Evolutionary conservation across 164 flowering plant species (phyloP), one percentile per base, ranked within the genome.

Genomic region (Sedum album): DNA sequence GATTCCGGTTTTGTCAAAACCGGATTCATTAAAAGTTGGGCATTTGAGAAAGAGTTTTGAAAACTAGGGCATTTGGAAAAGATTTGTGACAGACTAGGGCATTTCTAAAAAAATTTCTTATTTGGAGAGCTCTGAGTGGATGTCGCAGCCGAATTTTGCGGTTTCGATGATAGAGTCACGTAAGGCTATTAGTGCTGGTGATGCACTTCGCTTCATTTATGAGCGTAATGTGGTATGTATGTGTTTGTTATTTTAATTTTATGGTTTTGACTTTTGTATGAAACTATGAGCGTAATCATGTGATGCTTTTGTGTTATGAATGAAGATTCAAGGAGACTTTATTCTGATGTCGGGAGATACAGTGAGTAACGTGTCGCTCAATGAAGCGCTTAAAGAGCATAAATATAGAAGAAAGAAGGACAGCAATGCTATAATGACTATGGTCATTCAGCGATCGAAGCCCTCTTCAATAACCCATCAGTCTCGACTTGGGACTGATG

Each of bases 291-390:
- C 17, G 17, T 44, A 3, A 17, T 44, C 1, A 44, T 44, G 1
- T 44, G 48, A 44, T 14, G 15, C 68, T 57, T 67, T 62, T 48
- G 44, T 31, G 35, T 67, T 51, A 31, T 41, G 31, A 74, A 21
- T 79, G 74, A 69, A 93, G 98, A 89, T 91, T 72, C 88, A 79
- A 33, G 97, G 96, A 73, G 97, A 94, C 76, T 94, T 94, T 74
- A 79, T 94, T 21, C 96, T 94, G 28, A 81, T 94, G 44, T 86
- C 86, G 73, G 97, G 99, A 25, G 99, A 94, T 76, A 94, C 97
- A 9, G 88, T 91, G 30, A 91, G 99, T 83, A 94, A 94, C 78
- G 91, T 94, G 97, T 82, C 91, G 6, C 88, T 94, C 25, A 72
- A 85, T 6, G 75, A 81, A 68, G 97, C 79, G 23, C 85, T 94